Evolutionary conservation across 345 rosid genomes (phyloP).

Genomic region (Eucalyptus globulus): DNA sequence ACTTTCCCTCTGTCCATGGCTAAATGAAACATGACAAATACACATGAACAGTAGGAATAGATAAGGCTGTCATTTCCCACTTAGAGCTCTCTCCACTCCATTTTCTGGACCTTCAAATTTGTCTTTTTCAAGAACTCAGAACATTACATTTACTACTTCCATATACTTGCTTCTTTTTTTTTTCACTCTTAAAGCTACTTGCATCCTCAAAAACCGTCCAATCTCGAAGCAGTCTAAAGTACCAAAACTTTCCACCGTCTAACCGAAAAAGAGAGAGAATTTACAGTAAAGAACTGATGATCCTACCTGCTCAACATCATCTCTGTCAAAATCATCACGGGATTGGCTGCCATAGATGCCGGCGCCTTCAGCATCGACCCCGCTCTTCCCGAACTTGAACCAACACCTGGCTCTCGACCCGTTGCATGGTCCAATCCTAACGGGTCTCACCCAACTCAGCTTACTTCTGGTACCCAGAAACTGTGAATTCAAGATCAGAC

Average conservation of each 20-base stretch:
- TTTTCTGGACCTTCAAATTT: neutral
- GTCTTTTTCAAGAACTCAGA: neutral
- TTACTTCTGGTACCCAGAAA: conserved; percentile 39
- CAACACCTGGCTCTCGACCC: conserved; percentile 65
- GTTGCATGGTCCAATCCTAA: conserved; percentile 40
- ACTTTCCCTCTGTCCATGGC: neutral
- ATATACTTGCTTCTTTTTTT: neutral
- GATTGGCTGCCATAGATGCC: conserved; percentile 91
- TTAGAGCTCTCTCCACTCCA: neutral
- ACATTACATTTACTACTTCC: neutral
- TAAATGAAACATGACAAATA: neutral
- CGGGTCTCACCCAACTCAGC: conserved; percentile 15
- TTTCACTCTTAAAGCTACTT: neutral
- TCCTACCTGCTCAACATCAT: conserved; percentile 94
- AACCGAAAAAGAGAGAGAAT: neutral
- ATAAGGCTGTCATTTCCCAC: neutral
- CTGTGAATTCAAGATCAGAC: conserved; percentile 19
- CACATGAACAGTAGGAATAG: neutral
- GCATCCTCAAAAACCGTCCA: neutral
- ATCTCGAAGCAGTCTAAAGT: neutral
- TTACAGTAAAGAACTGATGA: neutral
- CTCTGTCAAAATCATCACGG: conserved; percentile 88
- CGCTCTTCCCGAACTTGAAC: conserved; percentile 85
- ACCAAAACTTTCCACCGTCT: neutral
- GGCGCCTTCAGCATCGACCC: conserved; percentile 93